Conservation (phyloP, 2,329 filamentous ascomycete genomes). For the Trichoderma sp. region DNA sequence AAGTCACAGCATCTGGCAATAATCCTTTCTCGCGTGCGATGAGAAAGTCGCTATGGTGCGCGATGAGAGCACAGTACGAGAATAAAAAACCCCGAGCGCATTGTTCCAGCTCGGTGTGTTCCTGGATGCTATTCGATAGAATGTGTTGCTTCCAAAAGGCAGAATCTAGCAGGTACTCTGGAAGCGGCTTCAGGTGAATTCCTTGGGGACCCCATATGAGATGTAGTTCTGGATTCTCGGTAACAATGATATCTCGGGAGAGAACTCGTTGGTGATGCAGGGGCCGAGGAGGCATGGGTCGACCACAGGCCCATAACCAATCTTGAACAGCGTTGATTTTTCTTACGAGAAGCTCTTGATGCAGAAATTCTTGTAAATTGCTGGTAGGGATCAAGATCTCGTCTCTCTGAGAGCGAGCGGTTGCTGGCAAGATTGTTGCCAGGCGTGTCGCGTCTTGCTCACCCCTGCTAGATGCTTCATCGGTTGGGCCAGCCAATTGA, state of each 20-base stretch:
- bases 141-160: slow-evolving; percentile 36
- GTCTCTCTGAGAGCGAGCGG: slow-evolving; percentile 30
- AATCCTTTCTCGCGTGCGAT: slow-evolving; percentile 36
- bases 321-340: slow-evolving; percentile 31
- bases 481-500: background rate
- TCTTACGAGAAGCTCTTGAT: slow-evolving; percentile 31
- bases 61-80: slow-evolving; percentile 38
- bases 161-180: slow-evolving; percentile 37
- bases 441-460: slow-evolving; percentile 14
- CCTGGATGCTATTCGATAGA: background rate
- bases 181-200: slow-evolving; percentile 41
- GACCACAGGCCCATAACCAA: slow-evolving; percentile 33
- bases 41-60: slow-evolving; percentile 38
- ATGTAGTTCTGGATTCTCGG: slow-evolving; percentile 39
- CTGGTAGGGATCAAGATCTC: slow-evolving; percentile 28
- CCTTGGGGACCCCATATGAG: slow-evolving; percentile 39
- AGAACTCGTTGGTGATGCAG: slow-evolving; percentile 37
- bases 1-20: slow-evolving; percentile 31
- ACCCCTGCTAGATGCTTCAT: background rate
- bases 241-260: slow-evolving; percentile 34
- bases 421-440: slow-evolving; percentile 28
- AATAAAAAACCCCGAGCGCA: slow-evolving; percentile 38
- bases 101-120: background rate
- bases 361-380: slow-evolving; percentile 25
- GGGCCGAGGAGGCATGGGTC: slow-evolving; percentile 37